Percentiles rank a stretch among this genome's conserved stretches.
These are phyloP conservation scores for Pestalotiopsis sp. DNA, from an alignment of 2,329 filamentous ascomycete genomes.

Conservation along the genomic window DNA sequence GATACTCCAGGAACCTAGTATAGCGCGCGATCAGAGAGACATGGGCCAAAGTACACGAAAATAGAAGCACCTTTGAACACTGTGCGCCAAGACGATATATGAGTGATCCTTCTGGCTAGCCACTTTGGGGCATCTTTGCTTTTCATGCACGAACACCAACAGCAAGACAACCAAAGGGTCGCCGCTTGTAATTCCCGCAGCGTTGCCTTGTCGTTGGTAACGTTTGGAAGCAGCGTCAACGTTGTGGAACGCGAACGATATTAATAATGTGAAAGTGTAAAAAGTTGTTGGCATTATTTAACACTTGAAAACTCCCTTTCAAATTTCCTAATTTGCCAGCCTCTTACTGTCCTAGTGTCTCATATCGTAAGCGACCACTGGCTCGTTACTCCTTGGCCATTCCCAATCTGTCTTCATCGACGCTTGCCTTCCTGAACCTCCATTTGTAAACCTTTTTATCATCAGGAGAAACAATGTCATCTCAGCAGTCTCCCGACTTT, in stretches of 20 bases:
- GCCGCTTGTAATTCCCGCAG: no score
- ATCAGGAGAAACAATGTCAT: neutral
- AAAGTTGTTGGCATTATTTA: neutral
- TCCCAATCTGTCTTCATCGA: neutral
- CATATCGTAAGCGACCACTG: neutral
- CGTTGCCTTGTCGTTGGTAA: no score
- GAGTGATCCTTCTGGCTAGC: neutral
- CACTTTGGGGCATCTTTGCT: neutral
- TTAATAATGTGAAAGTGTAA: neutral
- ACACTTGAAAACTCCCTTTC: neutral
- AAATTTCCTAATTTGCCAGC: neutral
- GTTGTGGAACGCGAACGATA: neutral
- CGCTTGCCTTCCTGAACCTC: neutral
- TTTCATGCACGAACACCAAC: neutral
- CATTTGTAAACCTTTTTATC: neutral
- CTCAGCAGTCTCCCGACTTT: constrained; percentile 1
- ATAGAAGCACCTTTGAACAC: neutral
- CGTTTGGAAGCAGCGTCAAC: neutral
- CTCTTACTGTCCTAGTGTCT: neutral
- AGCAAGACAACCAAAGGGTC: neutral
- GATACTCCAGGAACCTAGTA: neutral
- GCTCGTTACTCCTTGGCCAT: neutral
- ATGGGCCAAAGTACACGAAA: neutral
- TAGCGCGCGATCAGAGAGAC: neutral
- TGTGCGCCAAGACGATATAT: neutral